A percentile compares a stretch with the other conserved stretches of the same genome.
These are phyloP conservation scores for Podaxis sp. DNA, from an alignment of 768 basidiomycete genomes.

Conservation along the genomic window DNA sequence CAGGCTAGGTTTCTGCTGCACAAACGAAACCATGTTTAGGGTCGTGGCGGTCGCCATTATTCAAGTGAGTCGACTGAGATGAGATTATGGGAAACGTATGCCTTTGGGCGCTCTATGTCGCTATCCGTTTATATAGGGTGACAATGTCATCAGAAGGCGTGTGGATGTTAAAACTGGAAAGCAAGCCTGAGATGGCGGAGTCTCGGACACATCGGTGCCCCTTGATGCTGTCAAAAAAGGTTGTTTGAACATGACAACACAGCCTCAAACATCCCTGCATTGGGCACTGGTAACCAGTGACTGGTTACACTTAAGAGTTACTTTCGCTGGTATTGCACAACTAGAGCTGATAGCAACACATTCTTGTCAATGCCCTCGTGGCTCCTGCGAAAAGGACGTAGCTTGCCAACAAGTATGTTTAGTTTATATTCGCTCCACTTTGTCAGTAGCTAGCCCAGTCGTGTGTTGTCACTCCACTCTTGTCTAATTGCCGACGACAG, in stretches of 20 bases:
- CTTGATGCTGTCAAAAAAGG: not conserved
- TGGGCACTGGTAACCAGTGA: too few species aligned
- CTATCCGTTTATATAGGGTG: not conserved
- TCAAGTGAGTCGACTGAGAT: not conserved
- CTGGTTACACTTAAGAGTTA: too few species aligned
- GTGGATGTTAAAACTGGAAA: not conserved
- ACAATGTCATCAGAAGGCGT: not conserved
- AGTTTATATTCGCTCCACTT: not conserved
- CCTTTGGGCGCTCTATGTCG: not conserved
- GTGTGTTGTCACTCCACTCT: not conserved
- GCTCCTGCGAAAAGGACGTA: too few species aligned
- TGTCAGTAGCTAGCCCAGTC: not conserved
- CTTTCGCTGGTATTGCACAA: too few species aligned
- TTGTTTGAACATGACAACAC: not conserved
- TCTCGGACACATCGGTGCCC: not conserved
- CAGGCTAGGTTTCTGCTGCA: constrained; percentile 39
- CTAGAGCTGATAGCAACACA: too few species aligned
- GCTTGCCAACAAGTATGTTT: too few species aligned
- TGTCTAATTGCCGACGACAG: not conserved
- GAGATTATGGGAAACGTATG: not conserved
- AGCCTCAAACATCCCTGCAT: not conserved
- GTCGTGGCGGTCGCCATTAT: constrained; percentile 10
- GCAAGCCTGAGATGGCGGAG: not conserved
- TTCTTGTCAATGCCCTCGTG: too few species aligned
- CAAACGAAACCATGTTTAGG: constrained; percentile 24